Base-by-base conservation (phyloP, 202 grass and related monocot species). In the Musa balbisiana region DNA sequence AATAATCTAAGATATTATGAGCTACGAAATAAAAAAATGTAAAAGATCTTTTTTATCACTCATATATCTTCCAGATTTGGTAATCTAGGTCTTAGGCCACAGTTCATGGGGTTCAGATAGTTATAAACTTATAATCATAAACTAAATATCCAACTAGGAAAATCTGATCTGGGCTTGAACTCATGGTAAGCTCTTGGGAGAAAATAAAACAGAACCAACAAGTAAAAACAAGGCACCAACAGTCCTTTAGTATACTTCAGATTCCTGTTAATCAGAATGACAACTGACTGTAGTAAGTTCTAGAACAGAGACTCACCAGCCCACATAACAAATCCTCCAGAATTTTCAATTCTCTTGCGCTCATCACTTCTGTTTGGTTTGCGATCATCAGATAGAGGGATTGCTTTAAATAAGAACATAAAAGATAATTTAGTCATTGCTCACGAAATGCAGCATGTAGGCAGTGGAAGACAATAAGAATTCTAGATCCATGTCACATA, bases 341-440 rank as follows among this genome's bases (percentile, higher is more conserved):
- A 87, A 78, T 90, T 77, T 85, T 90, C 89, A 84, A 96, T 86
- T 78, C 92, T 77, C 54, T 86, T 69, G 11, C 56, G 73, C 67
- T 96, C 92, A 90, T 92, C 77, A 74, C 54, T 92, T 78, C 58
- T 85, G 74, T 96, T 90, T 80, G 92, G 92, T 69, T 92, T 96
- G 75, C 92, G 92, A 72, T 96, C 92, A 64, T 92, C 70, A 78
- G 92, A 92, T 52, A 96, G 60, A 83, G 89, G 82, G 58, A 87
- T 82, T 69, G 79, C 92, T 96, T 80, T 12, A 82, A 71, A 60
- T 60, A 86, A 55, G 73, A 49, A 81, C 43, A 87, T 15, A 71
- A 74, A 78, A 50, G 62, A 23, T 10, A 79, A 8, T 3, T 16
- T 64, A 74, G 53, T 26, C 21, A 51, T 51, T 58, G 50, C 51